Percentiles rank a stretch among this genome's conserved stretches.
These are phyloP conservation scores for Lophium mytilinum DNA, from an alignment of 495 filamentous ascomycete species.

Conservation along the genomic window DNA sequence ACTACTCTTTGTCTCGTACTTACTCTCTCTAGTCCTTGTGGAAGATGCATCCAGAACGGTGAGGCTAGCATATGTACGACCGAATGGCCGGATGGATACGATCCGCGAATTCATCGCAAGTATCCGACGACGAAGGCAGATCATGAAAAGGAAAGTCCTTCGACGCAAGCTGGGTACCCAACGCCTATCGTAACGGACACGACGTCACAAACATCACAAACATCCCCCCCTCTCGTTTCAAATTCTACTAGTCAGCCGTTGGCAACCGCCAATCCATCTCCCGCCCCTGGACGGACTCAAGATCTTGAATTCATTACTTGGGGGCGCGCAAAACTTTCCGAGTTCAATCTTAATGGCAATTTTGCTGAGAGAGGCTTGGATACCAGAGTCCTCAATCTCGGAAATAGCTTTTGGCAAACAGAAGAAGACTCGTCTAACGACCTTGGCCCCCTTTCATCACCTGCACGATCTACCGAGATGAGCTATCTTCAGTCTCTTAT, in stretches of 20 bases:
- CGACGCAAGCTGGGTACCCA: neutral
- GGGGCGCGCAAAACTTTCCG: constrained; percentile 10
- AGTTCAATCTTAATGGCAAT: constrained; percentile 10
- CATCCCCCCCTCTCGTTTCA: neutral
- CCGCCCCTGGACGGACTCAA: neutral
- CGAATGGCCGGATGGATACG: constrained; percentile 19
- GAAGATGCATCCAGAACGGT: constrained; percentile 15
- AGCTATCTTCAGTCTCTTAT: constrained; percentile 31
- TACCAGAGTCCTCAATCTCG: neutral
- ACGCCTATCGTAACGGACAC: too few species aligned
- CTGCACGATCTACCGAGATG: constrained; percentile 8
- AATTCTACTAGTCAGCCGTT: neutral
- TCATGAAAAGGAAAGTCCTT: neutral
- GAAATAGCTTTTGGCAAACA: neutral
- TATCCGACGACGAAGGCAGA: constrained; percentile 5
- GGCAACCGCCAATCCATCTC: neutral
- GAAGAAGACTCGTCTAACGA: neutral
- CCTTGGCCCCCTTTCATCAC: constrained; percentile 1
- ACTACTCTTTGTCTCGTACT: too few species aligned
- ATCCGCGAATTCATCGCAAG: constrained; percentile 17
- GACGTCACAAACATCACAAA: too few species aligned
- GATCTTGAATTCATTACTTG: constrained; percentile 19
- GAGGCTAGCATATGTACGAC: constrained; percentile 17
- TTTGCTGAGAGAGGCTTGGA: constrained; percentile 1
- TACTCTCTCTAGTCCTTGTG: constrained; percentile 2